Conservation (phyloP, 306 rosid genomes). For the Rosa persica region DNA sequence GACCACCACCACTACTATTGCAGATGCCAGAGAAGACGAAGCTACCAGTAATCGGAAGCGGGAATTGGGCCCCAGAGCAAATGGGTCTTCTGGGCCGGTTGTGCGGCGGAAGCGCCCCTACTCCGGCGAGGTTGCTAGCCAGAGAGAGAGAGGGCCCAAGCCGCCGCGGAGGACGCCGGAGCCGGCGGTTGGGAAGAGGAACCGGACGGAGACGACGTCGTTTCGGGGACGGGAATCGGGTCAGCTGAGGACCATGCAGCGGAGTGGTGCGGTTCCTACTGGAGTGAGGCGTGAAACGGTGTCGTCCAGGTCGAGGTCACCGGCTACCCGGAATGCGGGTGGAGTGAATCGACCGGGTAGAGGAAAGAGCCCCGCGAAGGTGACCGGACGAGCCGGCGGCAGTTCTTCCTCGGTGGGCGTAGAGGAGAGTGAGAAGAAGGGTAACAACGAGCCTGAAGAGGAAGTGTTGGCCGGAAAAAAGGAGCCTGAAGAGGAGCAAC, state of each 20-base stretch:
- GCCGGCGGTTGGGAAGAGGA: slow-evolving; percentile 43
- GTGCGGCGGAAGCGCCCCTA: slow-evolving; percentile 51
- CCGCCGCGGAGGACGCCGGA: slow-evolving; percentile 12
- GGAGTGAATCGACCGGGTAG: slow-evolving; percentile 23
- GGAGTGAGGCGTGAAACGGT: slow-evolving; percentile 38
- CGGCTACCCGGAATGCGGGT: slow-evolving; percentile 41
- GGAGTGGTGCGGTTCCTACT: slow-evolving; percentile 25
- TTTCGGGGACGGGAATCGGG: slow-evolving; percentile 40
- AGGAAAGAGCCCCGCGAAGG: slow-evolving; percentile 36
- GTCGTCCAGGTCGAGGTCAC: slow-evolving; percentile 56
- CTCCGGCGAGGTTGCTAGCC: slow-evolving; percentile 32
- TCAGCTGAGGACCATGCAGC: slow-evolving; percentile 39
- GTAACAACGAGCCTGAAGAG: not conserved
- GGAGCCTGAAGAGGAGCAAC: slow-evolving; percentile 12
- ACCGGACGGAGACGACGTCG: slow-evolving; percentile 25
- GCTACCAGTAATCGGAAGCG: slow-evolving; percentile 57
- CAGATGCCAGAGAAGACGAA: slow-evolving; percentile 65
- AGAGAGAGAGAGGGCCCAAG: slow-evolving; percentile 44
- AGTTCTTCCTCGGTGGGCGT: slow-evolving; percentile 14
- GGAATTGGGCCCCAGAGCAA: slow-evolving; percentile 38
- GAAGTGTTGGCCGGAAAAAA: not conserved
- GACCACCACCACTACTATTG: slow-evolving; percentile 50
- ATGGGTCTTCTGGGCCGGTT: slow-evolving; percentile 28
- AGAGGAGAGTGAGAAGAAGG: slow-evolving; percentile 18
- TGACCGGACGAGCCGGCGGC: slow-evolving; percentile 28